Conservation (phyloP, 2,329 filamentous ascomycete genomes). For the Apiospora kogelbergensis region DNA sequence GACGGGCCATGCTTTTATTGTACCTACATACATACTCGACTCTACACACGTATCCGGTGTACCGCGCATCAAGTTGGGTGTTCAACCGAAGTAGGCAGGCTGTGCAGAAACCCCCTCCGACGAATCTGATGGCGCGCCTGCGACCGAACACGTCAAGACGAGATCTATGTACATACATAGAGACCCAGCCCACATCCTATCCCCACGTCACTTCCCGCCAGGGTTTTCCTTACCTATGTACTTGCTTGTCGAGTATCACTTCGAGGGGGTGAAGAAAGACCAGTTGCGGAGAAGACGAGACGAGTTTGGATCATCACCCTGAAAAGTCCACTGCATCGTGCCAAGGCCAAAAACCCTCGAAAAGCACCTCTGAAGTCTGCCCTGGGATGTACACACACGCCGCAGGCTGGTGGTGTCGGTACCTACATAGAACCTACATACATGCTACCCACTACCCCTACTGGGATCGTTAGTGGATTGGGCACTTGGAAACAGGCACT, state of each 20-base stretch:
- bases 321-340: constrained; percentile 7
- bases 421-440: not conserved
- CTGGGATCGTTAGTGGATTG: not conserved
- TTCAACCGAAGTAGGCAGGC: constrained; percentile 2
- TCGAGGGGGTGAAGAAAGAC: not conserved
- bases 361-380: not conserved
- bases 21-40: not conserved
- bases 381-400: not conserved
- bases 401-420: not conserved
- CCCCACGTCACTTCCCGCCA: not conserved
- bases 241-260: not conserved
- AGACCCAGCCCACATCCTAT: not conserved
- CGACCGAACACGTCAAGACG: not conserved
- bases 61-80: not conserved
- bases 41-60: not conserved
- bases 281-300: not conserved
- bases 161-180: too few species aligned
- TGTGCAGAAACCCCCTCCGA: not conserved
- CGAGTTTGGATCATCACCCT: constrained; percentile 6
- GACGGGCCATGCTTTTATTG: not conserved
- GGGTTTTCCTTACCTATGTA: not conserved
- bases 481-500: constrained; percentile 6
- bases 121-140: constrained; percentile 3
- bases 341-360: not conserved
- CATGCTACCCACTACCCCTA: not conserved